Evolutionary conservation across 305 asterid species (phyloP), one percentile per base, ranked within the genome.

Genomic region (Stenogyne calaminthoides): DNA sequence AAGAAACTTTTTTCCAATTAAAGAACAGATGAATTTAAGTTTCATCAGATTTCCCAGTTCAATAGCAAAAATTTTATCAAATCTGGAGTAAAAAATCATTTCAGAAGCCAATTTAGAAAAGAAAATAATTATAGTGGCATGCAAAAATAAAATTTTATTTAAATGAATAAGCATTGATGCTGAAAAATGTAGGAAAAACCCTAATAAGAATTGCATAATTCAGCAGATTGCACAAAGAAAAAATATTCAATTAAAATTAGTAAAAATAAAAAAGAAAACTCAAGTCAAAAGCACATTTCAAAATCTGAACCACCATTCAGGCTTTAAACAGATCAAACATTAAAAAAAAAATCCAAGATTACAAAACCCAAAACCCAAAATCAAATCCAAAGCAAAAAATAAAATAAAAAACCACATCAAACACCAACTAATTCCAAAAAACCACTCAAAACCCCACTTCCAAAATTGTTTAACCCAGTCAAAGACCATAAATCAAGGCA

Each of bases 401-500:
- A 0, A 51, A 61, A 15, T 34, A 15, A 29, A 4, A 29, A 10
- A 20, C 20, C 9, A 18, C 12, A 7, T 14, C 9, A 42, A 19
- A 19, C 15, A 10, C 1, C 0, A 20, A 55, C 9, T 18, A 36
- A 19, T 59, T 57, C 0, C 60, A 55, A 18, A 49, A 68, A 69
- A 69, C 10, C 61, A 36, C 75, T 19, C 71, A 60, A 73, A 74
- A 57, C 14, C 73, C 79, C 75, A 56, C 63, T 32, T 60, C 68
- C 2, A 40, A 67, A 62, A 61, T 19, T 62, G 34, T 25, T 59
- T 27, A 32, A 25, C 66, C 52, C 46, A 64, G 67, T 59, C 64
- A 78, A 79, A 73, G 16, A 56, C 72, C 67, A 39, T 3, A 51
- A 70, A 73, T 78, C 56, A 76, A 70, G 72, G 37, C 77, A 65